These are phyloP conservation scores for Populus davidiana DNA, from an alignment of 345 rosid genomes.

Conservation along the genomic window DNA sequence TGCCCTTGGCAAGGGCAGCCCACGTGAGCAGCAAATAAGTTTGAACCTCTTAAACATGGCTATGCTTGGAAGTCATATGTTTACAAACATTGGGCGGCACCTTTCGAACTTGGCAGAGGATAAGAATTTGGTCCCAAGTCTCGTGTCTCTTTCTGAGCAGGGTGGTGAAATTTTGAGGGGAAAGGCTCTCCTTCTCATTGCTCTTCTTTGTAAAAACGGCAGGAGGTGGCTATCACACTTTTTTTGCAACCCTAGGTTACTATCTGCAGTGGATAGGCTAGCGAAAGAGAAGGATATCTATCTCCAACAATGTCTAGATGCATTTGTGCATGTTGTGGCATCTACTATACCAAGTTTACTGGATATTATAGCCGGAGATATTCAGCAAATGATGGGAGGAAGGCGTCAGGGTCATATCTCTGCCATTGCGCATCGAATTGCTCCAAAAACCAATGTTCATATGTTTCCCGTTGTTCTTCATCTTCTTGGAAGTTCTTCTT, in stretches of 20 bases:
- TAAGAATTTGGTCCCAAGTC: constrained; percentile 66
- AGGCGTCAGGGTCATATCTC: constrained; percentile 74
- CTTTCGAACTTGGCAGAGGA: constrained; percentile 71
- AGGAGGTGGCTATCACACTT: constrained; percentile 83
- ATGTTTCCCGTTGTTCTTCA: constrained; percentile 83
- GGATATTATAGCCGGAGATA: constrained; percentile 68
- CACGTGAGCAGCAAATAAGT: constrained; percentile 92
- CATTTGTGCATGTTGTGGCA: constrained; percentile 64
- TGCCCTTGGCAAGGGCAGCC: constrained; percentile 69
- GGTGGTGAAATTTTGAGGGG: constrained; percentile 83
- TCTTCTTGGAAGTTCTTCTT: constrained; percentile 77
- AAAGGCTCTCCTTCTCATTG: constrained; percentile 72
- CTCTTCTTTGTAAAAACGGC: constrained; percentile 80
- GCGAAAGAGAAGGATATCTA: constrained; percentile 85
- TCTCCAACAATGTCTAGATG: constrained; percentile 67
- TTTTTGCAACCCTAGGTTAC: constrained; percentile 70
- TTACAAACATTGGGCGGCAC: constrained; percentile 72
- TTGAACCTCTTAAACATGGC: constrained; percentile 84
- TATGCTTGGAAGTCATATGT: constrained; percentile 72
- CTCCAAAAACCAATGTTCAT: constrained; percentile 63
- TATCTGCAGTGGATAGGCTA: constrained; percentile 76
- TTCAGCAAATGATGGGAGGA: constrained; percentile 83
- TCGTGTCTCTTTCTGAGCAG: constrained; percentile 81
- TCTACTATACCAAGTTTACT: constrained; percentile 68
- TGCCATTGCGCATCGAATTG: constrained; percentile 53